Percentiles rank a stretch among this genome's conserved stretches.
phyloP scores from a whole-genome alignment of 2,329 filamentous ascomycete species.

The Cercospora zeina region DNA sequence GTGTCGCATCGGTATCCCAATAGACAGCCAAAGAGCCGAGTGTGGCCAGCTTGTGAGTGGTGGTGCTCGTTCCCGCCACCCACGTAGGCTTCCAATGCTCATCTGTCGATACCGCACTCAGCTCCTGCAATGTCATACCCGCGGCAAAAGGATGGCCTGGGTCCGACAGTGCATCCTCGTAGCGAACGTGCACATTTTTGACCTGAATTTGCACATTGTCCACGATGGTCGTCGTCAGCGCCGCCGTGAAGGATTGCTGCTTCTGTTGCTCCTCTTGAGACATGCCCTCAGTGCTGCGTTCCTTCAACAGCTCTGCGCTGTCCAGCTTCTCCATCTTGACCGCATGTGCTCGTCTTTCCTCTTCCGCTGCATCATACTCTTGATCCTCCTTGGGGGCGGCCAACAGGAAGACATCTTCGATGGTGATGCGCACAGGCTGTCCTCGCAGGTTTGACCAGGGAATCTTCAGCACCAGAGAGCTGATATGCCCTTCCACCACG shows the following conservation, averaged over 20 bases:
- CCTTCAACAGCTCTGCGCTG: conserved; percentile 90
- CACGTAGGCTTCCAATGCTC: conserved; percentile 94
- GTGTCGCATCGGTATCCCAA: conserved; percentile 91
- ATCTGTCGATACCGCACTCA: conserved; percentile 95
- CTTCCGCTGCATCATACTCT: conserved; percentile 89
- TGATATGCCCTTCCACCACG: conserved; percentile 91
- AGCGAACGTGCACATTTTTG: conserved; percentile 97
- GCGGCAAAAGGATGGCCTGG: conserved; percentile 93
- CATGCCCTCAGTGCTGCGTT: conserved; percentile 87
- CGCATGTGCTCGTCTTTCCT: conserved; percentile 79
- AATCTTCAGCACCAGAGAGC: conserved; percentile 86
- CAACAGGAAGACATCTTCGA: conserved; percentile 94
- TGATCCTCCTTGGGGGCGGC: conserved; percentile 95
- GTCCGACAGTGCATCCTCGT: conserved; percentile 94
- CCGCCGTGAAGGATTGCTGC: conserved; percentile 96
- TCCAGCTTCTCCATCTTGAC: conserved; percentile 99
- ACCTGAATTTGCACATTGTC: conserved; percentile 97
- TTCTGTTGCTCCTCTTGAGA: conserved; percentile 94
- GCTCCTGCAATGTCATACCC: conserved; percentile 88
- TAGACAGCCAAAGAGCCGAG: conserved; percentile 89
- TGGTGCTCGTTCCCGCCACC: conserved; percentile 79
- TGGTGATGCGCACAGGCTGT: conserved; percentile 89
- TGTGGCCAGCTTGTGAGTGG: conserved; percentile 90
- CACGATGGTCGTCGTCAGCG: conserved; percentile 91
- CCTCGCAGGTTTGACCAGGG: conserved; percentile 97